Conservation (phyloP, 768 basidiomycete species). For the Postia placenta region DNA sequence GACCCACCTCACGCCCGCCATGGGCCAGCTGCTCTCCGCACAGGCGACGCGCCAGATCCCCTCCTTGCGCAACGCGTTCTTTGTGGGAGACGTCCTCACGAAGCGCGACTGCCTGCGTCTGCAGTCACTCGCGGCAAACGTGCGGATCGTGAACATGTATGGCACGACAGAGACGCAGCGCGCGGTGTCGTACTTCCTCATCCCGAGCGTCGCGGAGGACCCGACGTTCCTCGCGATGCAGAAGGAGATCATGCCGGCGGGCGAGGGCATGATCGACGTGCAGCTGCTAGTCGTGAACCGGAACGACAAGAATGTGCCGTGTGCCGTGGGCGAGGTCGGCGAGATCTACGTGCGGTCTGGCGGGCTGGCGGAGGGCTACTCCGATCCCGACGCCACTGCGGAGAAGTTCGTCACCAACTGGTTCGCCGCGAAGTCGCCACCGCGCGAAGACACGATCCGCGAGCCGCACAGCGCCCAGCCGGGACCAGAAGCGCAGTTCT, state of each 20-base stretch:
- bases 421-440: conserved; percentile 52
- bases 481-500: conserved; percentile 71
- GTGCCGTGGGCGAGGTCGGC: conserved; percentile 93
- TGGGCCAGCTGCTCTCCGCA: conserved; percentile 97
- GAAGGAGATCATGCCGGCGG: conserved; percentile 98
- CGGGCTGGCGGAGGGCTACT: conserved; percentile 92
- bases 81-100: conserved; percentile 98
- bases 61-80: conserved; percentile 86
- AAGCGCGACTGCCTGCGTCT: conserved; percentile 96
- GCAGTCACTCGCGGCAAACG: conserved; percentile 87
- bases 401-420: conserved; percentile 96
- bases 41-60: conserved; percentile 80
- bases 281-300: conserved; percentile 96
- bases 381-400: conserved; percentile 72
- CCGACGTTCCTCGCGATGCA: conserved; percentile 87
- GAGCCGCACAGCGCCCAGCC: conserved; percentile 44
- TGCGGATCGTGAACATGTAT: conserved; percentile 98
- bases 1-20: conserved; percentile 98
- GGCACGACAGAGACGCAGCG: conserved; percentile 99
- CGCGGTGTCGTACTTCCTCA: conserved; percentile 94
- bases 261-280: conserved; percentile 95
- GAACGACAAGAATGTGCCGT: conserved; percentile 74
- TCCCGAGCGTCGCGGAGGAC: conserved; percentile 79
- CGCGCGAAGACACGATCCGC: conserved; percentile 66
- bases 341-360: conserved; percentile 98